Evolutionary conservation across 2,329 filamentous ascomycete genomes (phyloP).

Genomic region (Cladophialophora yegresii): DNA sequence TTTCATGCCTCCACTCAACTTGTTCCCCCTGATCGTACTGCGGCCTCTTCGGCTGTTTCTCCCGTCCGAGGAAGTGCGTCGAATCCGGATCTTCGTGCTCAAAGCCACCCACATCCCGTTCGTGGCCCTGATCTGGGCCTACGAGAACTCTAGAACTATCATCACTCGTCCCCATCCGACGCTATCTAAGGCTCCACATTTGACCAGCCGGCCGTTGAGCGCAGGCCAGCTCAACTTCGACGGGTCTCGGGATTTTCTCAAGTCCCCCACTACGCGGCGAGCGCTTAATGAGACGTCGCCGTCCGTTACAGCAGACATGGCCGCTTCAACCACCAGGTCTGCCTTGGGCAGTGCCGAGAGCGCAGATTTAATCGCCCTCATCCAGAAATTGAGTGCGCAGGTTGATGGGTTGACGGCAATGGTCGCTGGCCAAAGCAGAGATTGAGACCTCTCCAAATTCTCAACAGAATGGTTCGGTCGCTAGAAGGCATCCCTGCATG

Average conservation of each 20-base stretch:
- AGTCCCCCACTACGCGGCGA: slow-evolving; percentile 19
- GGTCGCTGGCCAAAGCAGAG: slow-evolving; percentile 35
- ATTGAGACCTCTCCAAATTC: slow-evolving; percentile 19
- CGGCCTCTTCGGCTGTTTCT: slow-evolving; percentile 60
- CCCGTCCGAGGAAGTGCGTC: slow-evolving; percentile 57
- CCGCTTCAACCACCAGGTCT: slow-evolving; percentile 27
- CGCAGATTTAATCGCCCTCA: slow-evolving; percentile 32
- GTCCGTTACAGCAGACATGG: slow-evolving; percentile 18
- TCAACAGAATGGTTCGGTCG: neutral
- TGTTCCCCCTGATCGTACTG: slow-evolving; percentile 59
- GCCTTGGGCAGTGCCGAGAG: slow-evolving; percentile 30
- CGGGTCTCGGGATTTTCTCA: slow-evolving; percentile 24
- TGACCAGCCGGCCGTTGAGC: slow-evolving; percentile 28
- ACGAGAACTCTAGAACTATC: slow-evolving; percentile 47
- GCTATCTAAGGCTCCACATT: slow-evolving; percentile 28
- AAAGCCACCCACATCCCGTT: slow-evolving; percentile 62
- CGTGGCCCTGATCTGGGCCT: slow-evolving; percentile 60
- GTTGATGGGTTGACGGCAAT: slow-evolving; percentile 37
- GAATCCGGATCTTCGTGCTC: slow-evolving; percentile 59
- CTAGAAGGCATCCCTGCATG: slow-evolving; percentile 2
- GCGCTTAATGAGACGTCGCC: slow-evolving; percentile 27
- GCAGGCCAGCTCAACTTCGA: slow-evolving; percentile 26
- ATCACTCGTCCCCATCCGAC: slow-evolving; percentile 35
- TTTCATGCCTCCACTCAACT: slow-evolving; percentile 56
- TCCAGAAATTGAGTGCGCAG: slow-evolving; percentile 35